These are phyloP conservation scores for Diutina neorugosa DNA, from an alignment of 1,139 yeast species.

Conservation along the genomic window DNA sequence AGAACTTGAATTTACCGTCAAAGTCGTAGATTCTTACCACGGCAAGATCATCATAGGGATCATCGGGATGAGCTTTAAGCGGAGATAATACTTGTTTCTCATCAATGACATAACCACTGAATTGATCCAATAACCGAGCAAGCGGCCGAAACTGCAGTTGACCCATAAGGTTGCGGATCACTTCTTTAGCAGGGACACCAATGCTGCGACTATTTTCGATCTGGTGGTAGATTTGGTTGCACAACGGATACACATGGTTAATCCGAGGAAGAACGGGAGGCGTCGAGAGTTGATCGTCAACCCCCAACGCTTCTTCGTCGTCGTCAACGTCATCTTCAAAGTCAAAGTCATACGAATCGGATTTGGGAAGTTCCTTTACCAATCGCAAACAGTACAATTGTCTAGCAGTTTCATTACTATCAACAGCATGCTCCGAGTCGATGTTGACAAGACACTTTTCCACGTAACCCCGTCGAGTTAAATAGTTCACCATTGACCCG, in stretches of 20 bases:
- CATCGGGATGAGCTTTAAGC: neutral
- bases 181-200: neutral
- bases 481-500: neutral
- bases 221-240: neutral
- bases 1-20: conserved; percentile 3
- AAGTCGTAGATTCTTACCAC: conserved; percentile 1
- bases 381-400: conserved; percentile 2
- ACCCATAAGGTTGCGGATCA: neutral
- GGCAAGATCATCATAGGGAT: neutral
- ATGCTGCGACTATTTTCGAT: neutral
- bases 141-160: neutral
- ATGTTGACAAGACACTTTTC: neutral
- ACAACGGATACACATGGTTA: neutral
- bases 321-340: neutral
- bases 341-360: neutral
- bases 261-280: neutral
- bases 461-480: neutral
- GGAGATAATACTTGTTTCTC: neutral
- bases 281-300: neutral
- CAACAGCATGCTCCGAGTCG: neutral
- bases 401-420: neutral
- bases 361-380: neutral
- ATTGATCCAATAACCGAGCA: conserved; percentile 1
- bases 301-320: neutral
- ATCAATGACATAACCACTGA: neutral